phyloP scores from a whole-genome alignment of 169 alveolate species.

The Plasmodium gonderi region DNA sequence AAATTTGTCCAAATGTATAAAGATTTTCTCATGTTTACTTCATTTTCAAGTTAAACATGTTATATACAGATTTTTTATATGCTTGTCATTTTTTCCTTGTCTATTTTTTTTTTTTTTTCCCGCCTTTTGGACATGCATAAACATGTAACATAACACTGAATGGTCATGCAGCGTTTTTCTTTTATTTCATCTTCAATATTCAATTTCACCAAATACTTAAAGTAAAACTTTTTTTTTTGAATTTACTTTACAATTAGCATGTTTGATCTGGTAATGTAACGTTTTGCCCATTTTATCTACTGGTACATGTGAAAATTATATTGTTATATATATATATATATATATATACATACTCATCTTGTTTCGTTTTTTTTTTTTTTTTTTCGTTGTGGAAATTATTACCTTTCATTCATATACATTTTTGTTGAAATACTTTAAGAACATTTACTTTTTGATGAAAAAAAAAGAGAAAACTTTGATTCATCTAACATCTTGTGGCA shows the following conservation, averaged over 20 bases:
- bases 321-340: background rate
- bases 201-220: background rate
- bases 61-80: background rate
- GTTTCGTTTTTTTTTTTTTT: background rate
- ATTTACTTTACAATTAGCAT: background rate
- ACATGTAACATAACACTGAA: background rate
- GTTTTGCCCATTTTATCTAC: background rate
- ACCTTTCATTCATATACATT: too few species aligned
- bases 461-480: too few species aligned
- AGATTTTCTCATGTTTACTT: background rate
- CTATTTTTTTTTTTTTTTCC: background rate
- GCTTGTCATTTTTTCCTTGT: background rate
- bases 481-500: too few species aligned
- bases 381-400: too few species aligned
- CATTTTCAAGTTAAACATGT: background rate
- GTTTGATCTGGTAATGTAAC: background rate
- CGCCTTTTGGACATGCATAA: background rate
- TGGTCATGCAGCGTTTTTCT: background rate
- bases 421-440: too few species aligned
- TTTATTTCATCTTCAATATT: background rate
- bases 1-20: background rate
- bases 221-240: background rate
- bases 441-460: too few species aligned
- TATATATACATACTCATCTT: background rate
- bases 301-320: background rate